Evolutionary conservation across 495 filamentous ascomycete species (phyloP).

Genomic region (Lasiosphaeria ovina): DNA sequence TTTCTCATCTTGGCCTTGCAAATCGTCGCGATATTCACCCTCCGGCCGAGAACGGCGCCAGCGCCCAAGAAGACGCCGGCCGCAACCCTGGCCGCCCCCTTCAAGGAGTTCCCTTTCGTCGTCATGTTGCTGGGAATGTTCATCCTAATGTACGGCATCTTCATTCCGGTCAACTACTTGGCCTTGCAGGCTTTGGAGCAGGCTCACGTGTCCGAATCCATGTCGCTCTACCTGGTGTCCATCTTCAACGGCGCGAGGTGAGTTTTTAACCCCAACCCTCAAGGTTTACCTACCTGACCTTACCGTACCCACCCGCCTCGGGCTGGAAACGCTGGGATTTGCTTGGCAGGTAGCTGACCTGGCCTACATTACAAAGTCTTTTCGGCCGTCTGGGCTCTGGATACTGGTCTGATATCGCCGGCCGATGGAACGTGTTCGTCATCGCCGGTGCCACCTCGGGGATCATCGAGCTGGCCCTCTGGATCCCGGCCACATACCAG

Average conservation of each 20-base stretch:
- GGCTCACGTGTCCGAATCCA: slow-evolving; percentile 51
- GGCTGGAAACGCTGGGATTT: slow-evolving; percentile 2
- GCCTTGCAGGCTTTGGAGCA: slow-evolving; percentile 48
- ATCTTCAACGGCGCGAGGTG: slow-evolving; percentile 57
- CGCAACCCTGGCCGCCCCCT: slow-evolving; percentile 14
- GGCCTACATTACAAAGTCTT: slow-evolving; percentile 24
- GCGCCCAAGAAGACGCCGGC: slow-evolving; percentile 22
- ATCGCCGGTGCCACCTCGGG: slow-evolving; percentile 47
- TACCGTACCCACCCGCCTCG: background rate
- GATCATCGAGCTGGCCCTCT: slow-evolving; percentile 57
- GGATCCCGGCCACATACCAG: slow-evolving; percentile 42
- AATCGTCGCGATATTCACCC: slow-evolving; percentile 42
- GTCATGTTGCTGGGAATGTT: slow-evolving; percentile 34
- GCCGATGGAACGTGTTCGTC: slow-evolving; percentile 57
- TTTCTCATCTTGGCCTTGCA: slow-evolving; percentile 62
- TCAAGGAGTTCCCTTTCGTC: slow-evolving; percentile 42
- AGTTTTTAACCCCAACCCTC: slow-evolving; percentile 3
- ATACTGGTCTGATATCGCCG: slow-evolving; percentile 58
- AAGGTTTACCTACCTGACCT: slow-evolving; percentile 4
- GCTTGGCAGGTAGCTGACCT: background rate
- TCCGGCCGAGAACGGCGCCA: slow-evolving; percentile 14
- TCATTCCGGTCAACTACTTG: slow-evolving; percentile 64
- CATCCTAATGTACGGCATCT: slow-evolving; percentile 54
- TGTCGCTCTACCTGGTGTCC: slow-evolving; percentile 59
- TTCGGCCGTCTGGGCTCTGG: slow-evolving; percentile 60